These are phyloP conservation scores for Lasiodiplodia sp. DNA, from an alignment of 2,329 filamentous ascomycete species.

Conservation along the genomic window DNA sequence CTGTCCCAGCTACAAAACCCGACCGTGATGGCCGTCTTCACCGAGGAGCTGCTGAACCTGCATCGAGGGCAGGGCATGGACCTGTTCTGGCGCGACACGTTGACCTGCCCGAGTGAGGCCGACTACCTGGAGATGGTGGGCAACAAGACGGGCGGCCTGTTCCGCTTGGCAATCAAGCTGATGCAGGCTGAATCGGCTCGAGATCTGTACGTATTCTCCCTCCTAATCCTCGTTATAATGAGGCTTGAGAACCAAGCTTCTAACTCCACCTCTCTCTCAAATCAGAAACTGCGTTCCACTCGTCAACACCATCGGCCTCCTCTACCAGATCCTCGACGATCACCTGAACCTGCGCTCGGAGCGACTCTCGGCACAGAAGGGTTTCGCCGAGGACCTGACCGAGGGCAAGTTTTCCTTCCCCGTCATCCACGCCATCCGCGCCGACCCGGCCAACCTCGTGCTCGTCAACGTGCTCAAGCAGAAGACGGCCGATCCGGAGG, in stretches of 20 bases:
- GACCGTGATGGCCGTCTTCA: slow-evolving; percentile 71
- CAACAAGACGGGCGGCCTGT: slow-evolving; percentile 89
- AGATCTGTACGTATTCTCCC: slow-evolving; percentile 45
- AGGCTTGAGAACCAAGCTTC: slow-evolving; percentile 5
- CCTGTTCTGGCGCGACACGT: slow-evolving; percentile 84
- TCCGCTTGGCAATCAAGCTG: slow-evolving; percentile 82
- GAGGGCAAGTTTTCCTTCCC: slow-evolving; percentile 98
- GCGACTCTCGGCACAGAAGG: slow-evolving; percentile 71
- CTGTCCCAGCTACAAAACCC: slow-evolving; percentile 74
- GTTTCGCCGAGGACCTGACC: slow-evolving; percentile 91
- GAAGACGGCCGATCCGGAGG: slow-evolving; percentile 82
- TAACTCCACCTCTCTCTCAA: background rate
- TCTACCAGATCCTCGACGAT: slow-evolving; percentile 93
- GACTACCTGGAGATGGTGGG: slow-evolving; percentile 95
- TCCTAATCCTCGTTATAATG: background rate
- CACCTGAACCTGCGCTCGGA: slow-evolving; percentile 78
- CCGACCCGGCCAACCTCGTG: slow-evolving; percentile 75
- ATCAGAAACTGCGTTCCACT: slow-evolving; percentile 77
- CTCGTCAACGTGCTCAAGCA: slow-evolving; percentile 93
- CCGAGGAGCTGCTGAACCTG: slow-evolving; percentile 83
- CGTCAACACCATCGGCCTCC: slow-evolving; percentile 82
- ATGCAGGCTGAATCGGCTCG: slow-evolving; percentile 77
- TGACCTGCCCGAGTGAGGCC: slow-evolving; percentile 83
- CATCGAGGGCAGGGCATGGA: slow-evolving; percentile 92
- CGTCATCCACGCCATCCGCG: slow-evolving; percentile 89